Conservation (phyloP, 176 grass and related monocot species). For the Sorghum bicolor region DNA sequence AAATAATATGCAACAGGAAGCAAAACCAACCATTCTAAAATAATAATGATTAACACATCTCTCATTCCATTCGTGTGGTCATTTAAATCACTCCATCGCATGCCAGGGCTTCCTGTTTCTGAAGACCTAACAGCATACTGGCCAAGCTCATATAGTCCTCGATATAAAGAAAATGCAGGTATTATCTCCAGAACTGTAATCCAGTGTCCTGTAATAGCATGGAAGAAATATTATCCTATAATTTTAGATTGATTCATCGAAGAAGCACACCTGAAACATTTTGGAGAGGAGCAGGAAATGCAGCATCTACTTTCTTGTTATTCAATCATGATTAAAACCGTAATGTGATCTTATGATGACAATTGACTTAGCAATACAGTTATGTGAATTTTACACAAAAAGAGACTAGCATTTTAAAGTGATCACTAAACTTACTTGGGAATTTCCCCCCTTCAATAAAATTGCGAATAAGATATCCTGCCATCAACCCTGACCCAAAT, state of each 20-base stretch:
- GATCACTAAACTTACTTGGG: constrained; percentile 62
- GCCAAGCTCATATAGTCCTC: constrained; percentile 74
- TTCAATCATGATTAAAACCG: constrained; percentile 9
- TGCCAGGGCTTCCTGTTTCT: constrained; percentile 55
- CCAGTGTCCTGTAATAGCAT: constrained; percentile 50
- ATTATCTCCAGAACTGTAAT: constrained; percentile 87
- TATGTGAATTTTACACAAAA: background rate
- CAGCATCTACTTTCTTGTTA: background rate
- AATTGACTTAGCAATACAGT: background rate
- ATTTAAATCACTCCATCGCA: constrained; percentile 77
- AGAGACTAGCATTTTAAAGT: constrained; percentile 1
- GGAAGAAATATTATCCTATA: background rate
- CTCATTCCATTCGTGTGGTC: constrained; percentile 71
- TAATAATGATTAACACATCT: constrained; percentile 71
- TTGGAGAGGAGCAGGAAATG: background rate
- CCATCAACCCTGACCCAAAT: constrained; percentile 76
- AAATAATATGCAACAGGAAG: constrained; percentile 77
- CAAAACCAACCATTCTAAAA: constrained; percentile 73
- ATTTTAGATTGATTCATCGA: background rate
- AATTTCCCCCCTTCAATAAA: constrained; percentile 77
- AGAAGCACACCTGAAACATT: background rate
- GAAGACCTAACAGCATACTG: constrained; percentile 66
- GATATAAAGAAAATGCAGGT: constrained; percentile 86
- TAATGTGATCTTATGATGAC: background rate
- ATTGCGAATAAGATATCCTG: constrained; percentile 58